Evolutionary conservation across 768 basidiomycete species (phyloP).

Genomic region (Dictyophora rubrovolvata): DNA sequence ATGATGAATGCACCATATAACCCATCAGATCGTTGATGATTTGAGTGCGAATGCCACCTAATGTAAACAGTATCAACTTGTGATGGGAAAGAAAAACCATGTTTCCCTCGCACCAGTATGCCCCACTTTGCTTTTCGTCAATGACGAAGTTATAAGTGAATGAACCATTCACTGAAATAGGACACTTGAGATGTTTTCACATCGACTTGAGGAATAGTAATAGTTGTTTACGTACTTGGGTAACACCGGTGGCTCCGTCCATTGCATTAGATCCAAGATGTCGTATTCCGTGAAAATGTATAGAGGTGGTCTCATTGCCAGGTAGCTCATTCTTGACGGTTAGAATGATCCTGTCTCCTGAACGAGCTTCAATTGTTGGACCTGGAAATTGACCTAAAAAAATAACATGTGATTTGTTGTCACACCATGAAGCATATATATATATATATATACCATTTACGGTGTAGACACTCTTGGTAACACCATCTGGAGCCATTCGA

Average conservation of each 20-base stretch:
- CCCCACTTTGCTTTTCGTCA: background rate
- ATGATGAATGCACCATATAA: constrained; percentile 13
- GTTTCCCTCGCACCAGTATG: constrained; percentile 1
- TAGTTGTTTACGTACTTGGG: background rate
- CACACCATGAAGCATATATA: background rate
- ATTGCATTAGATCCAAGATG: constrained; percentile 6
- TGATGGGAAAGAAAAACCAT: background rate
- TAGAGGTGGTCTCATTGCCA: background rate
- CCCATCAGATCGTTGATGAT: constrained; percentile 11
- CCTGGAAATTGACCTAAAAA: constrained; percentile 10
- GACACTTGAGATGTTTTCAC: background rate
- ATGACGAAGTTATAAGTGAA: constrained; percentile 9
- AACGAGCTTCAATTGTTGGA: constrained; percentile 13
- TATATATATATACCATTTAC: constrained; percentile 7
- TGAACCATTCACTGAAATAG: background rate
- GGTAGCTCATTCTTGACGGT: constrained; percentile 9
- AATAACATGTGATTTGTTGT: background rate
- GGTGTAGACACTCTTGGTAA: constrained; percentile 11
- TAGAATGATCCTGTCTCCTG: constrained; percentile 11
- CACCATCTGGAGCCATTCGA: constrained; percentile 10
- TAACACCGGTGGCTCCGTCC: constrained; percentile 2
- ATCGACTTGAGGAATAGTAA: background rate
- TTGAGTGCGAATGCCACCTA: constrained; percentile 13
- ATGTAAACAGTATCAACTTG: background rate
- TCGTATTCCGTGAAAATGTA: constrained; percentile 13